Conservation (phyloP, 1,139 yeast species). For the Hansenula anomala region DNA sequence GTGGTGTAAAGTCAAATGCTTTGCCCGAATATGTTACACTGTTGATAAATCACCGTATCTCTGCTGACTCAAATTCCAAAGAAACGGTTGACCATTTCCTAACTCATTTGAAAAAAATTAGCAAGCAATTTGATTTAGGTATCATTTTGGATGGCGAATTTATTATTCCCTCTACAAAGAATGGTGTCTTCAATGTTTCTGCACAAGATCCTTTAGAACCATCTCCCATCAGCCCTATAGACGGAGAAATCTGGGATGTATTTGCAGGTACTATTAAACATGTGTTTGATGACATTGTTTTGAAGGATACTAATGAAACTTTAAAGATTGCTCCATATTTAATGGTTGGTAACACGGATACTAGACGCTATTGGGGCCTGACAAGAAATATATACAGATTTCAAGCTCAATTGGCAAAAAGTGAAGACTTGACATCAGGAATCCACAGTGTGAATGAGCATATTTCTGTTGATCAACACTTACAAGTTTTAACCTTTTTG, state of each 20-base stretch:
- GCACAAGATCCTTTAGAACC: constrained; percentile 38
- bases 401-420: constrained; percentile 23
- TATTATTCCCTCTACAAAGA: constrained; percentile 27
- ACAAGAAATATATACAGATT: constrained; percentile 71
- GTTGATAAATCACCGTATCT: constrained; percentile 43
- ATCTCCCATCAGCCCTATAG: constrained; percentile 48
- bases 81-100: constrained; percentile 34
- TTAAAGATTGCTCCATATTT: constrained; percentile 51
- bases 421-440: constrained; percentile 11
- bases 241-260: constrained; percentile 42
- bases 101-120: constrained; percentile 32
- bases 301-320: constrained; percentile 34
- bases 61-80: constrained; percentile 35
- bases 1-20: constrained; percentile 53
- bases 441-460: constrained; percentile 61
- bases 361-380: constrained; percentile 71
- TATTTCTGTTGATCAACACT: constrained; percentile 45
- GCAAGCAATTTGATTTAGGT: constrained; percentile 42
- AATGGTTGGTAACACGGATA: constrained; percentile 83
- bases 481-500: constrained; percentile 55
- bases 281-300: constrained; percentile 36
- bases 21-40: constrained; percentile 46
- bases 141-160: constrained; percentile 30
- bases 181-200: constrained; percentile 44
- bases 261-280: constrained; percentile 52